Base-by-base conservation (phyloP, 2,329 filamentous ascomycete species). In the Penicillium psychrosexuale region DNA sequence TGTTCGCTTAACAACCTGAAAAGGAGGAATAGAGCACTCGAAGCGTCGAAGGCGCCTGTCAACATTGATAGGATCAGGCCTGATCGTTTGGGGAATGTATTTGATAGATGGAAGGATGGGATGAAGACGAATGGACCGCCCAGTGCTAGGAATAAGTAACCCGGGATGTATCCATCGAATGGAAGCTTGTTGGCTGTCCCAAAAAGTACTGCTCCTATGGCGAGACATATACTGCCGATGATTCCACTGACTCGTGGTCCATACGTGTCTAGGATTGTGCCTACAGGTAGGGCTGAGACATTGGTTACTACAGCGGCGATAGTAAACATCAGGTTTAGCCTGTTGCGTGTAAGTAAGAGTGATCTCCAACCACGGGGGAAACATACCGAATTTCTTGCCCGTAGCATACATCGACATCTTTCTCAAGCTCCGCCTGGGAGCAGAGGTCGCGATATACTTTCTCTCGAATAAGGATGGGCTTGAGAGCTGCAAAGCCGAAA, bases 291-390 rank as follows among this genome's bases (percentile, higher is more conserved):
- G 34, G 91, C 91, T 40, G 86, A 89, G 17, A 96, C 87, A 66
- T 96, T 96, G 42, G 91, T 94, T 9, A 84, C 88, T 3, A 96
- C 91, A 24, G 91, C 91, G 27, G 91, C 91, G 36, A 91, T 82
- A 9, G 90, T 94, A 78, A 96, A 96, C 87, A 96, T 96, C 65
- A 96, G 77, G 69, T 96, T 96, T 55, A 96, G 80, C 60, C 75
- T 76, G 52, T 34, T n/a, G 13, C 4, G 22, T 15, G 49, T 60
- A 34, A 62, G 48, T 36, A 42, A 34, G 2, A 30, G 7, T 33
- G 34, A 13, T n/a, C 3, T 13, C 5, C 8, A 50, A 17, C 22
- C 3, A 8, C 15, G 9, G 9, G 40, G 4, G 15, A 11, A 9
- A 22, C 66, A 38, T 71, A 78, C 76, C 78, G 70, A 51, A 83